Evolutionary conservation across 2,329 filamentous ascomycete genomes (phyloP), one percentile per base, ranked within the genome.

Genomic region (Akanthomyces uredinophilus): DNA sequence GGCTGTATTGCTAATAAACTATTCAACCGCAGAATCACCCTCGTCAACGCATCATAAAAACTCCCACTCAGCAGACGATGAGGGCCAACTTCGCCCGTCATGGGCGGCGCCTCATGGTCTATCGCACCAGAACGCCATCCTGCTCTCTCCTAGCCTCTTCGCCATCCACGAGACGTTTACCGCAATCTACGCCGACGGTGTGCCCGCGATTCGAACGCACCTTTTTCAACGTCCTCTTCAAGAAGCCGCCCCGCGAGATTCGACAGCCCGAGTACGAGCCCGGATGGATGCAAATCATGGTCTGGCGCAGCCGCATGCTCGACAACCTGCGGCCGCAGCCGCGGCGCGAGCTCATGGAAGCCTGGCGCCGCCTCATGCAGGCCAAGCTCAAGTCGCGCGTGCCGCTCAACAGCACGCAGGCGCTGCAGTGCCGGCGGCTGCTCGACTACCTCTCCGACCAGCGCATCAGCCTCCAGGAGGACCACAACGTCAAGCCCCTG

Each of bases 221-320:
- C 4, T 86, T 93, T 63, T 81, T 92, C 68, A 69, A 72, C 43
- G 81, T 81, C 29, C 77, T 92, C 52, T 83, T 90, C 67, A 72
- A 79, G 65, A 85, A 86, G 68, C 77, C 84, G 4, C 81, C 85
- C 20, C 80, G 84, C 63, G 77, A 83, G 62, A 74, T 87, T 49
- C 87, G 86, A 71, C 79, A 85, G 24, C 79, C 87, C 56, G 81
- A 87, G 68, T 78, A 87, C 64, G 89, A 87, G 69, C 89, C 85
- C 0, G 92, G 92, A 59, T 84, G 92, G 69, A 85, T 86, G 66
- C 83, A 82, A 18, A 84, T 96, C 77, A 83, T 90, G 68, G 83
- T 90, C 63, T 83, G 91, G 72, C 79, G 83, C 58, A 84, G 84
- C 66, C 83, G 85, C 64, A 77, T 87, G 66, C 80, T 83, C 57